phyloP scores from a whole-genome alignment of 768 basidiomycete species.

The Termitomyces sp. region DNA sequence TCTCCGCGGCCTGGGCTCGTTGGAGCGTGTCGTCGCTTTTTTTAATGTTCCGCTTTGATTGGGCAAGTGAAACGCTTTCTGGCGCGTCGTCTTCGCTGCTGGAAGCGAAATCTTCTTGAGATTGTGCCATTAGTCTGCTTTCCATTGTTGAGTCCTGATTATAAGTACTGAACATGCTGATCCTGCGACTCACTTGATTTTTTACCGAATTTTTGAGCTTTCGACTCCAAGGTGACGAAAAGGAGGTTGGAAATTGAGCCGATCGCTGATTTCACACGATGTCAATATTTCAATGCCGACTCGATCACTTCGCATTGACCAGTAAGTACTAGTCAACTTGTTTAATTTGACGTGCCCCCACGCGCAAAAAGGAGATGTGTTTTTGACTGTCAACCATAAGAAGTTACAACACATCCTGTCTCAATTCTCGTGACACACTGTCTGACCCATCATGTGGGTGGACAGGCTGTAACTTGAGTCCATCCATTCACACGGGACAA shows the following conservation, averaged over 20 bases:
- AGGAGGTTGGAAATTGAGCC: no score
- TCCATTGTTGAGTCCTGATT: neutral
- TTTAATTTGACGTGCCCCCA: no score
- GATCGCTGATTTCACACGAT: slow-evolving; percentile 1
- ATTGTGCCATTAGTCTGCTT: slow-evolving; percentile 6
- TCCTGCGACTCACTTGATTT: neutral
- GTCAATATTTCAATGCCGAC: neutral
- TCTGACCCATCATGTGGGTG: neutral
- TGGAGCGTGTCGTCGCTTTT: slow-evolving; percentile 11
- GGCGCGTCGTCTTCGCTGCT: slow-evolving; percentile 21
- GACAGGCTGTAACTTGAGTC: no score
- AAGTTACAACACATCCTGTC: neutral
- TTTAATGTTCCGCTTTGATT: slow-evolving; percentile 16
- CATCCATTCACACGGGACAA: no score
- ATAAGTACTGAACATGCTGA: neutral
- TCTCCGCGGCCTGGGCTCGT: slow-evolving; percentile 13
- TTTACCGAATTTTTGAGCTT: no score
- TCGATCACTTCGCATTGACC: no score
- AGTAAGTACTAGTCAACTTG: no score
- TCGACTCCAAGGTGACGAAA: no score
- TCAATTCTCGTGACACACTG: neutral
- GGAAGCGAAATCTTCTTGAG: slow-evolving; percentile 7
- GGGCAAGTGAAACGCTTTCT: slow-evolving; percentile 17
- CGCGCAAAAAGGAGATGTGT: no score
- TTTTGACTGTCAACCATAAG: no score